A percentile compares a stretch with the other conserved stretches of the same genome.
These are phyloP conservation scores for Coemansia sp. DNA, from an alignment of 192 early-diverging fungal genomes.

Conservation along the genomic window DNA sequence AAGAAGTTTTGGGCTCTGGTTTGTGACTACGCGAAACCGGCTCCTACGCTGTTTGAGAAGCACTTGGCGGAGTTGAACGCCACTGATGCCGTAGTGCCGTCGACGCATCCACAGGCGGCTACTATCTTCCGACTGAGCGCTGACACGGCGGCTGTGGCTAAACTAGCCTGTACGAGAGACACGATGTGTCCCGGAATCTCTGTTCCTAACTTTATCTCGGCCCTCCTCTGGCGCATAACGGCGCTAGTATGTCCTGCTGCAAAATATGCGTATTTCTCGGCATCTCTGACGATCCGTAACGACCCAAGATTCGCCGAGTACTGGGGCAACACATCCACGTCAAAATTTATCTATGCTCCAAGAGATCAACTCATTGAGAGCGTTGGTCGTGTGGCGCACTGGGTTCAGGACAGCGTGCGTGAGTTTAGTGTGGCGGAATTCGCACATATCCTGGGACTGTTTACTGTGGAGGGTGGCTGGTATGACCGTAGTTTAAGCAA, in stretches of 20 bases:
- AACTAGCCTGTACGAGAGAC: neutral
- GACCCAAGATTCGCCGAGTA: conserved; percentile 9
- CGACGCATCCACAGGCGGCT: neutral
- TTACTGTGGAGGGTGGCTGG: neutral
- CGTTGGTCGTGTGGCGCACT: neutral
- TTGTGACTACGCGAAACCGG: neutral
- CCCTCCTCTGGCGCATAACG: conserved; percentile 20
- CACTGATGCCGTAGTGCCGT: neutral
- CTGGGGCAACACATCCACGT: conserved; percentile 27
- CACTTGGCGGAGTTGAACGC: conserved; percentile 5
- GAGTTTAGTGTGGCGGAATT: conserved; percentile 21
- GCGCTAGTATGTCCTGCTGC: neutral
- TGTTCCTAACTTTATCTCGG: conserved; percentile 24
- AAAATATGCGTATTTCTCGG: conserved; percentile 17
- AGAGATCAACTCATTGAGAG: neutral
- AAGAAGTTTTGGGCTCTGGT: conserved; percentile 16
- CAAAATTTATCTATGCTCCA: conserved; percentile 9
- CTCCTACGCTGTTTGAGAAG: neutral
- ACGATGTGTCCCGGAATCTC: conserved; percentile 1
- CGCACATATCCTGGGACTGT: conserved; percentile 7
- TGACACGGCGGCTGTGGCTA: neutral
- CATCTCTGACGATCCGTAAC: conserved; percentile 21
- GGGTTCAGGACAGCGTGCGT: conserved; percentile 8
- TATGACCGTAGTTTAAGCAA: neutral
- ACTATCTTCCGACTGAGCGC: conserved; percentile 16